phyloP scores from a whole-genome alignment of 305 asterid genomes.

The Withania somnifera region DNA sequence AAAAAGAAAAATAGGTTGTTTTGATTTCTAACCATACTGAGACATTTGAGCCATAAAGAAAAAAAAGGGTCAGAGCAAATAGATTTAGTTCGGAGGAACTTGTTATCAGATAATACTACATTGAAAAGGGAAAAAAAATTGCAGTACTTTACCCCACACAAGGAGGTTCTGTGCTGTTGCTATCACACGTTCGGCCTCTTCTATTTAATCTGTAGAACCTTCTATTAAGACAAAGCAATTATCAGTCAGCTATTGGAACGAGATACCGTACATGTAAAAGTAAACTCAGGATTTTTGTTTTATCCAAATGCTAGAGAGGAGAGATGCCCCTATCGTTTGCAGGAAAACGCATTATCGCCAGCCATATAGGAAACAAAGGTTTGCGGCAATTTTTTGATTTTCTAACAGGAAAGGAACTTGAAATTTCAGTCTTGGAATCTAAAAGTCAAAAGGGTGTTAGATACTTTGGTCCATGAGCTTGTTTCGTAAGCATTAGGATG shows the following conservation, averaged over 20 bases:
- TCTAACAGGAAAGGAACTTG: not conserved
- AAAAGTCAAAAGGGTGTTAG: not conserved
- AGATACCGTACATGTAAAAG: not conserved
- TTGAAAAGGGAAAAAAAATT: not conserved
- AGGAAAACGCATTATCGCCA: not conserved
- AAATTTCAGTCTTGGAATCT: not conserved
- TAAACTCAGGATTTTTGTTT: not conserved
- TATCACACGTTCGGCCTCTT: slow-evolving; percentile 55
- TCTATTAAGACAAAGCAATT: slow-evolving; percentile 27
- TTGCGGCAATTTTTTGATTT: not conserved
- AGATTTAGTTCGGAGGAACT: not conserved
- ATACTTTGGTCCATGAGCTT: not conserved
- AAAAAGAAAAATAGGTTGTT: not conserved
- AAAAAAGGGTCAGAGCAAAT: not conserved
- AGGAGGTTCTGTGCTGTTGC: slow-evolving; percentile 72
- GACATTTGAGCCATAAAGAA: not conserved
- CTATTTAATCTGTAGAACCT: slow-evolving; percentile 42
- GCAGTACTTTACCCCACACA: slow-evolving; percentile 62
- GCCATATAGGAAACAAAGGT: not conserved
- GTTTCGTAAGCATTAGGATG: not conserved
- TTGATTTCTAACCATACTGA: not conserved
- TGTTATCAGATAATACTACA: not conserved
- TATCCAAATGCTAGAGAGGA: not conserved
- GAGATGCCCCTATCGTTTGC: not conserved
- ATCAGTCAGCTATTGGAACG: not conserved